Evolutionary conservation across 2,329 filamentous ascomycete genomes (phyloP).

Genomic region (Emergomyces africanus): DNA sequence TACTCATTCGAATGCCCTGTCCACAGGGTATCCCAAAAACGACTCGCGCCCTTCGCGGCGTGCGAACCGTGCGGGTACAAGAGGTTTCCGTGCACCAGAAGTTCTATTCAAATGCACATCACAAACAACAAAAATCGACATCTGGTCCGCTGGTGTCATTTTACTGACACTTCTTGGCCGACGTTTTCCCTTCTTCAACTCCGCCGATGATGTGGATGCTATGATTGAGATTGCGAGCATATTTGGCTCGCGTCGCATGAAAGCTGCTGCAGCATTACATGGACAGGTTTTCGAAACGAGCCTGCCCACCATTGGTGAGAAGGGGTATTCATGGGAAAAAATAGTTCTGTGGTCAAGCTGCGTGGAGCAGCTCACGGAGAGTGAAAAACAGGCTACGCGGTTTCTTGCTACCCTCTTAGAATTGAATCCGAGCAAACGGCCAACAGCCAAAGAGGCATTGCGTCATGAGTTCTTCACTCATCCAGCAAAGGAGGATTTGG

Average conservation of each 20-base stretch:
- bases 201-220: conserved; percentile 92
- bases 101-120: conserved; percentile 95
- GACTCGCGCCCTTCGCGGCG: conserved; percentile 78
- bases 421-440: conserved; percentile 30
- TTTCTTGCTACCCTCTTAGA: conserved; percentile 33
- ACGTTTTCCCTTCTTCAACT: conserved; percentile 97
- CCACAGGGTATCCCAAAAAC: conserved; percentile 69
- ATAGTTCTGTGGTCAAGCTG: conserved; percentile 93
- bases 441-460: conserved; percentile 31
- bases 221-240: conserved; percentile 96
- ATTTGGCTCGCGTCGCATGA: conserved; percentile 78
- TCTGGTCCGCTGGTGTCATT: conserved; percentile 97
- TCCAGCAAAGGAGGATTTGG: conserved; percentile 18
- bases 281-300: conserved; percentile 87
- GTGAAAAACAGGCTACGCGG: conserved; percentile 33
- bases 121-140: conserved; percentile 86
- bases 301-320: conserved; percentile 76
- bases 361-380: conserved; percentile 45
- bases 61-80: conserved; percentile 86
- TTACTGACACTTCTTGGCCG: conserved; percentile 85
- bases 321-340: conserved; percentile 79
- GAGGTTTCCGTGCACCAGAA: conserved; percentile 91
- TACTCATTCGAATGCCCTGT: conserved; percentile 46
- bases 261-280: conserved; percentile 65
- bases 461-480: conserved; percentile 33